A percentile compares a stretch with the other conserved stretches of the same genome.
These are phyloP conservation scores for Lentinus tigrinus DNA, from an alignment of 768 basidiomycete genomes.

Conservation along the genomic window DNA sequence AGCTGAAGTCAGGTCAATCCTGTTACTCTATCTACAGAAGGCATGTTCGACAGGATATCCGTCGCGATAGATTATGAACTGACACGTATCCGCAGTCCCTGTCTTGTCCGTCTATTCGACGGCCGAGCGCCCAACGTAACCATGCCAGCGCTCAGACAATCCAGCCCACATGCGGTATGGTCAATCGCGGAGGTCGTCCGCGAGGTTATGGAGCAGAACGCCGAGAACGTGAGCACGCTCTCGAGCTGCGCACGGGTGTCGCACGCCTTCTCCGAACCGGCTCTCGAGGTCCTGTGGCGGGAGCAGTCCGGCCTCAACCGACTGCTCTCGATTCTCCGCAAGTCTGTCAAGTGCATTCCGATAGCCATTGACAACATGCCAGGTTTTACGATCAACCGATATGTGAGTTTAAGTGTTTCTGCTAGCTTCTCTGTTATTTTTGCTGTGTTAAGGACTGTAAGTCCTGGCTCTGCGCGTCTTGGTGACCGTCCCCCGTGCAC, in stretches of 20 bases:
- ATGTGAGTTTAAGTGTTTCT: neutral
- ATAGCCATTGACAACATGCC: neutral
- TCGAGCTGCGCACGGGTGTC: neutral
- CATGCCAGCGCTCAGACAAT: no score
- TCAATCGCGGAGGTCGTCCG: slow-evolving; percentile 6
- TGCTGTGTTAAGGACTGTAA: neutral
- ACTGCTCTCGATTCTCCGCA: neutral
- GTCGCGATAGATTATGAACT: no score
- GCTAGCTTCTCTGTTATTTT: no score
- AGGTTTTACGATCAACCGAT: neutral
- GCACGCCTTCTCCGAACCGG: slow-evolving; percentile 2
- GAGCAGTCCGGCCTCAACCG: neutral
- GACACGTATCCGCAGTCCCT: no score
- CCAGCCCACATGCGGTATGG: neutral
- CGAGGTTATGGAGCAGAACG: slow-evolving; percentile 3
- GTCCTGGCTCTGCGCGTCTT: neutral
- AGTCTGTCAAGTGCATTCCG: neutral
- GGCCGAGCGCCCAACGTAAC: no score
- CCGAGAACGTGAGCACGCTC: neutral
- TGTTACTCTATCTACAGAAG: no score
- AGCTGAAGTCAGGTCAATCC: no score
- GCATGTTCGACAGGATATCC: no score
- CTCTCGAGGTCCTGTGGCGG: neutral
- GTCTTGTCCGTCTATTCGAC: no score
- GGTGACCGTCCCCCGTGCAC: neutral